These are phyloP conservation scores for Ustilago tritici DNA, from an alignment of 1,284 basidiomycete genomes.

Conservation along the genomic window DNA sequence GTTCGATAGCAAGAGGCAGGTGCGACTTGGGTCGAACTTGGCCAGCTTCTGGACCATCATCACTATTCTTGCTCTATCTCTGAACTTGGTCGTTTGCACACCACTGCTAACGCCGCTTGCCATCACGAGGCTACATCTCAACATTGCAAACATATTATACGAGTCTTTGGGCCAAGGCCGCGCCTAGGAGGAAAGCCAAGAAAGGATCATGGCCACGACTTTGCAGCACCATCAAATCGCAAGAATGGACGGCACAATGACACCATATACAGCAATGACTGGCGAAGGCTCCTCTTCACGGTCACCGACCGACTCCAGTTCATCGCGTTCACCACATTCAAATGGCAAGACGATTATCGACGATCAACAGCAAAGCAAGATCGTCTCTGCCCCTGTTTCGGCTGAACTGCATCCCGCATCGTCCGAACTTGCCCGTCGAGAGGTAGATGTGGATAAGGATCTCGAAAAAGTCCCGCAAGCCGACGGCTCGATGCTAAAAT, in stretches of 20 bases:
- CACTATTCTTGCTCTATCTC: background rate
- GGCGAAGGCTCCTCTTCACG: slow-evolving; percentile 24
- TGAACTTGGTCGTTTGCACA: too few species aligned
- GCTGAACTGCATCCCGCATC: slow-evolving; percentile 1
- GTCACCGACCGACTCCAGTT: slow-evolving; percentile 27
- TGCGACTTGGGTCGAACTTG: background rate
- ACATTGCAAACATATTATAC: too few species aligned
- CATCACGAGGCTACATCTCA: too few species aligned
- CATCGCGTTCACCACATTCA: slow-evolving; percentile 19
- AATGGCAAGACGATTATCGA: slow-evolving; percentile 25
- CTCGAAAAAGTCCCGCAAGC: slow-evolving; percentile 39
- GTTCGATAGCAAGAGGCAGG: background rate
- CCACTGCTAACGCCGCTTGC: too few species aligned
- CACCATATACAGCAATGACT: slow-evolving; percentile 29
- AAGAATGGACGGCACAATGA: background rate
- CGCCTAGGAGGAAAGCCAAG: too few species aligned
- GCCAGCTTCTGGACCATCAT: slow-evolving; percentile 7
- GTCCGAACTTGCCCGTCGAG: background rate
- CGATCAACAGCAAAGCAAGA: background rate
- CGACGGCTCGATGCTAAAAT: slow-evolving; percentile 6
- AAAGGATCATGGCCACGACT: background rate
- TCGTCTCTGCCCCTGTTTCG: background rate
- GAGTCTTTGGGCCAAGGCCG: too few species aligned
- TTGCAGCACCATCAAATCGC: background rate
- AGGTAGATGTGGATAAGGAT: slow-evolving; percentile 1